Base-by-base conservation (phyloP, 495 filamentous ascomycete genomes). In the Bathelium albidoporum region DNA sequence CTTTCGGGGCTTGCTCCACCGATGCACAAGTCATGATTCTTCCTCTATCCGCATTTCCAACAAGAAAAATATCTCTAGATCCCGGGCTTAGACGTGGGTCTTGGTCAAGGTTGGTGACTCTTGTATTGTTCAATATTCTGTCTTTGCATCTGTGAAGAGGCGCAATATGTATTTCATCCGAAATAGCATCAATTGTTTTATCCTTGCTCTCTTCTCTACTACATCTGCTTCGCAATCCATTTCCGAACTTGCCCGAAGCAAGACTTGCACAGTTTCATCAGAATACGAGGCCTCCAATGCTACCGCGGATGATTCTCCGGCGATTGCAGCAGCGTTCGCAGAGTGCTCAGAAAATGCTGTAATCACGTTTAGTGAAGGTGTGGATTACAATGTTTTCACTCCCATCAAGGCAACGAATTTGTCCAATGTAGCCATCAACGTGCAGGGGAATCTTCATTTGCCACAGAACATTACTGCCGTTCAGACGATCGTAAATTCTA, bases 391-490 rank as follows among this genome's bases (percentile, higher is more conserved):
- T 45, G 68, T 76, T 65, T 73, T 73, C 53, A 69, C 68, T 0
- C 77, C 76, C 36, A 72, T 78, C 60, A 65, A 53, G 4, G 75
- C 74, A 11, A 74, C 64, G 1, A 75, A 77, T 34, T 67, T 79
- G 32, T 72, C 69, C 58, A 74, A 79, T 65, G 76, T 78, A 18
- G 74, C 72, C 58, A 78, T 79, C 32, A 67, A 65, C 16, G 69
- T 79, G 63, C 65, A 71, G 32, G 77, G 76, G 11, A 77, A 76
- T 62, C 70, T 79, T 10, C 74, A 78, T 60, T 67, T 79, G 26
- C 76, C 76, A 1, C 69, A 73, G 43, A 72, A 72, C 60, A 72
- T 79, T 55, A 64, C 72, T 24, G 63, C 67, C 7, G 63, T 79
- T 14, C 74, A 76, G 59, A 28, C 44, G 1, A 69, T 77, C 29